Base-by-base conservation (phyloP, 495 filamentous ascomycete genomes). In the Cryomyces minteri region DNA sequence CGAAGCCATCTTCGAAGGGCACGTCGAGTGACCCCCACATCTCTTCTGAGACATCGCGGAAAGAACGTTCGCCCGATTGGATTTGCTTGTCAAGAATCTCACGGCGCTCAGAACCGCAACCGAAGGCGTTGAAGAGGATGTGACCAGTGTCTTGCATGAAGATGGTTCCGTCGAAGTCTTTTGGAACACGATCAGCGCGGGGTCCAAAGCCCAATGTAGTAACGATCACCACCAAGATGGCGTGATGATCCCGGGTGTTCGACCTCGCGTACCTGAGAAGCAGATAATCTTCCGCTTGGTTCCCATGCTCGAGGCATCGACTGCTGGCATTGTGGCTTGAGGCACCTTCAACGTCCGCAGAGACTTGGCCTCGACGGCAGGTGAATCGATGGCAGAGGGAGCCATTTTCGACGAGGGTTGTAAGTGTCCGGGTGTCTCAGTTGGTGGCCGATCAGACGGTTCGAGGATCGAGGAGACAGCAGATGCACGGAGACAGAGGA, bases 131-230 rank as follows among this genome's bases (percentile, higher is more conserved):
- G 60, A 83, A 78, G 37, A 84, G 70, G 55, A 83, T 72, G 58
- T 83, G 80, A 40, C 80, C 80, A 10, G 77, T 83, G 48, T n/a
- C n/a, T n/a, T n/a, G n/a, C n/a, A n/a, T n/a, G n/a, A n/a, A n/a
- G n/a, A n/a, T n/a, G n/a, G n/a, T n/a, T n/a, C n/a, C n/a, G n/a
- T 84, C 79, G 52, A 83, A 84, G 59, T 84, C 78, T 78, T 40
- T 6, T 40, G 14, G 32, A 8, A 54, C 8, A 36, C 14, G 31
- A 18, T 39, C 10, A 40, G 44, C 28, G 10, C 31, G 34, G 9
- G 37, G 1, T 7, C 32, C 30, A 47, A 14, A 39, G 40, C 18
- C 18, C 2, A 25, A 25, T 25, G 18, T 25, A 25, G 18, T 25
- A 25, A 25, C 18, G 18, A 25, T 25, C 18, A 25, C 18, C 34